Conservation (phyloP, 2,329 filamentous ascomycete species). For the Magnaporthiopsis poae region DNA sequence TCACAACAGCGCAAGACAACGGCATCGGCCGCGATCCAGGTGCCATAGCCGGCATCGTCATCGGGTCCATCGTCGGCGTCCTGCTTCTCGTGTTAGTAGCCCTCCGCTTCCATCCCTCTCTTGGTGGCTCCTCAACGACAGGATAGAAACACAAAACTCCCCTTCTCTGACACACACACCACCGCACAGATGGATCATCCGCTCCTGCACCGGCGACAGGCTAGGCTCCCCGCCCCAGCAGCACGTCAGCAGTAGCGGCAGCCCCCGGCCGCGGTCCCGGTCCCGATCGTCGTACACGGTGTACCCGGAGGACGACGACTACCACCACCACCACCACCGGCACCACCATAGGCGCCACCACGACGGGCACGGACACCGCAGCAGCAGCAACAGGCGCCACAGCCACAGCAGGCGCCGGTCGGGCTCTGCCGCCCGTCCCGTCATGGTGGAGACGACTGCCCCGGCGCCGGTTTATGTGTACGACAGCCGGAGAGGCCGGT, state of each 20-base stretch:
- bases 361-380: neutral
- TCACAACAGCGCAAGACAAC: neutral
- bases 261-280: neutral
- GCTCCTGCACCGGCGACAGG: neutral
- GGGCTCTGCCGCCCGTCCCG: neutral
- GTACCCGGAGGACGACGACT: neutral
- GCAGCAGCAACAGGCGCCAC: neutral
- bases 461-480: constrained; percentile 1
- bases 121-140: too few relatives aligned
- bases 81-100: constrained; percentile 24
- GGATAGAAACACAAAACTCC: too few relatives aligned
- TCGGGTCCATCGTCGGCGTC: constrained; percentile 36
- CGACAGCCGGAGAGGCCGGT: neutral
- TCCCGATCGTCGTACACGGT: neutral
- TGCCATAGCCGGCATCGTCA: constrained; percentile 42
- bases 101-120: too few relatives aligned
- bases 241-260: neutral
- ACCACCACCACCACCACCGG: too few relatives aligned
- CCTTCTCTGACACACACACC: neutral
- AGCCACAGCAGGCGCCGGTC: neutral
- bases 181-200: neutral
- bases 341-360: neutral
- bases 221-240: neutral
- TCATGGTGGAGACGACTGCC: neutral
- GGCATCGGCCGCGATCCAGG: constrained; percentile 23